Conservation (phyloP, 2,329 filamentous ascomycete genomes). For the Pseudogymnoascus sp. region DNA sequence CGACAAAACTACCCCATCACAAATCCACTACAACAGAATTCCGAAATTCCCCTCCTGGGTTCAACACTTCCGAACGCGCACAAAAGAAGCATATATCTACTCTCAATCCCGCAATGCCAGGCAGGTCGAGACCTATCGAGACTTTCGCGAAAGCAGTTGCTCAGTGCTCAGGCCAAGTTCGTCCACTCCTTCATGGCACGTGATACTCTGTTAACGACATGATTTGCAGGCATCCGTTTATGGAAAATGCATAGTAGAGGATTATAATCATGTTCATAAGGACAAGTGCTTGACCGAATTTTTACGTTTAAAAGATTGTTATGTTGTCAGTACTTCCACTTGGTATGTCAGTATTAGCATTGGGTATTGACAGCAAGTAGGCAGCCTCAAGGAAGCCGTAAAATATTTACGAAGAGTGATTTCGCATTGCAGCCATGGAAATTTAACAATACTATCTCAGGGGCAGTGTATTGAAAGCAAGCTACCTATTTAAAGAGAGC, state of each 20-base stretch:
- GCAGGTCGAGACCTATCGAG: constrained; percentile 53
- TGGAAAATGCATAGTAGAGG: constrained; percentile 81
- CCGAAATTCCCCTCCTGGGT: not conserved
- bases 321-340: constrained; percentile 52
- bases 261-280: constrained; percentile 85
- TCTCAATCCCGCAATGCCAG: constrained; percentile 23
- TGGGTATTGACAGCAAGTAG: constrained; percentile 28
- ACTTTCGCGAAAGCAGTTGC: constrained; percentile 58
- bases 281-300: constrained; percentile 88
- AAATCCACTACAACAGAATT: not conserved
- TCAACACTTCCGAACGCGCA: not conserved
- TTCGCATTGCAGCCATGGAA: not conserved
- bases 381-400: constrained; percentile 44
- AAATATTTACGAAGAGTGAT: constrained; percentile 12
- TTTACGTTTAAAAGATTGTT: constrained; percentile 77
- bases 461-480: not conserved
- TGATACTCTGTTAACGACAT: not conserved
- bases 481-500: not conserved
- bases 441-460: not conserved
- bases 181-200: constrained; percentile 15
- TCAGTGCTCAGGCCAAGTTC: constrained; percentile 59
- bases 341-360: not conserved
- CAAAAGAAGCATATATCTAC: not conserved
- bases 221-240: constrained; percentile 65
- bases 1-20: not conserved